Base-by-base conservation (phyloP, 2,329 filamentous ascomycete genomes). In the Colletotrichum nymphaeae region DNA sequence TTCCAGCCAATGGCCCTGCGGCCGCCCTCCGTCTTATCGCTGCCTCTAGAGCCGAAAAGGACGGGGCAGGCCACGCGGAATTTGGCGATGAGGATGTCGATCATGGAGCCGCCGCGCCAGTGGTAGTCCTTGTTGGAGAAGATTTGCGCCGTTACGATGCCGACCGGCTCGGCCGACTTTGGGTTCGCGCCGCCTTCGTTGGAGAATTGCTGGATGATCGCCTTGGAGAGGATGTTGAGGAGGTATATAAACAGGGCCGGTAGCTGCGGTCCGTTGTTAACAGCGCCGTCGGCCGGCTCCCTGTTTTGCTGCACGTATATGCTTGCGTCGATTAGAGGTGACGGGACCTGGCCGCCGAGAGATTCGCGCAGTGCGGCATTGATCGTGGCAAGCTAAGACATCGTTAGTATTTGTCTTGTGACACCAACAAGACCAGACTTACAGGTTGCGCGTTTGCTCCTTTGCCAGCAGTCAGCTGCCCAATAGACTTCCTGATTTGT, bases 61-160 rank as follows among this genome's bases (percentile, higher is more conserved):
- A 95, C 92, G 0, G 97, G 96, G 78, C 95, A 97, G 4, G 90
- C 87, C 19, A 93, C 87, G 73, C 95, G 91, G 78, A 94, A 93
- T 82, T 98, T 98, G 67, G 95, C 87, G 78, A 97, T 92, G 35
- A 98, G 87, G 72, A 98, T 94, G 79, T 97, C 94, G 65, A 95
- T 92, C 71, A 97, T 86, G 1, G 92, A 88, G 60, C 88, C 83
- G 9, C 91, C 92, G 63, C 92, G 88, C 87, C 91, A 93, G 67
- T 89, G 86, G 78, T 94, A 93, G 19, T 90, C 87, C 22, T 90
- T 87, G 65, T 89, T 87, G 1, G 93, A 93, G 80, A 97, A 96
- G 35, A 97, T 88, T 75, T 92, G 90, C 7, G 93, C 93, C 1
- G 92, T 88, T 28, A 95, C 87, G 28, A 96, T 90, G n/a, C 95